phyloP scores from a whole-genome alignment of 352 stramenopile genomes.

The Pythium utonaiense region DNA sequence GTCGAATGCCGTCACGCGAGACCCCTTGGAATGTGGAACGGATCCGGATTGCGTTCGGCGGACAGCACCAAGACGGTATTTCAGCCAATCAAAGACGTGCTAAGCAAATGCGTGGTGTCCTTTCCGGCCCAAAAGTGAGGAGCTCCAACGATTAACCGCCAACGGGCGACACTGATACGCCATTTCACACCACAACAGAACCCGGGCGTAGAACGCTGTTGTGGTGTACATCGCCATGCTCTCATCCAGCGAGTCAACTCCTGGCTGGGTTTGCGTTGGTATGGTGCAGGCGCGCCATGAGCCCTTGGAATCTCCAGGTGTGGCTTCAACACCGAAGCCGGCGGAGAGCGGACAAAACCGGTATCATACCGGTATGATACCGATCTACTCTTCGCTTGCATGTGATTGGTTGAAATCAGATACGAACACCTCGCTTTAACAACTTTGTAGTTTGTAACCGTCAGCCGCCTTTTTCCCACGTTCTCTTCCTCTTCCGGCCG shows the following conservation, averaged over 20 bases:
- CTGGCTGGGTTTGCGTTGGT: too few relatives aligned
- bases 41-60: neutral
- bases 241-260: too few relatives aligned
- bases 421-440: conserved; percentile 16
- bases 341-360: too few relatives aligned
- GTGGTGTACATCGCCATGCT: too few relatives aligned
- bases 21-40: neutral
- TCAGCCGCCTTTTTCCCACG: neutral
- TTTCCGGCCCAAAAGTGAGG: conserved; percentile 7
- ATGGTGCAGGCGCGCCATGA: too few relatives aligned
- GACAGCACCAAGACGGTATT: too few relatives aligned
- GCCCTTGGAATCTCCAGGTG: too few relatives aligned
- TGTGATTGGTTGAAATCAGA: conserved; percentile 7
- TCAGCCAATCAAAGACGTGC: conserved; percentile 15
- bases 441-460: conserved; percentile 2
- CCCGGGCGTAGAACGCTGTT: too few relatives aligned
- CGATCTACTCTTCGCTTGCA: too few relatives aligned
- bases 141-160: neutral
- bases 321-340: too few relatives aligned
- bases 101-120: conserved; percentile 18
- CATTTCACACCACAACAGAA: too few relatives aligned
- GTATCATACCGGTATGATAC: conserved; percentile 9
- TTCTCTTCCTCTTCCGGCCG: conserved; percentile 8
- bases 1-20: neutral
- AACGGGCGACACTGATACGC: neutral